phyloP scores from a whole-genome alignment of 148 eudicot species.

The Persicaria tinctoria region DNA sequence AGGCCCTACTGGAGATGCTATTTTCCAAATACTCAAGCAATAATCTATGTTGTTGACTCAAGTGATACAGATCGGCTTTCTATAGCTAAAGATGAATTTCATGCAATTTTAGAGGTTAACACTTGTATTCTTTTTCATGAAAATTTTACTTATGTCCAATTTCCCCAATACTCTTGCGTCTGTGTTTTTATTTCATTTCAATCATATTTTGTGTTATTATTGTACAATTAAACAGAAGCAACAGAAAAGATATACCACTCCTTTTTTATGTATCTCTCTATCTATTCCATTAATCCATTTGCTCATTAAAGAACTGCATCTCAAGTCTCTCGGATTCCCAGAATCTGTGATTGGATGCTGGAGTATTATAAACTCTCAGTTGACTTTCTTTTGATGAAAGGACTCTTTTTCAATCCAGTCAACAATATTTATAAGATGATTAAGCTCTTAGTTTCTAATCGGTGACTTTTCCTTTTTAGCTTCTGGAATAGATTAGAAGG shows the following conservation, averaged over 20 bases:
- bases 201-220: background rate
- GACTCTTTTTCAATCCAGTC: background rate
- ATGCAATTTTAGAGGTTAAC: conserved; percentile 84
- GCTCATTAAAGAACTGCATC: background rate
- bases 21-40: conserved; percentile 98
- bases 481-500: background rate
- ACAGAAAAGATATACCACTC: background rate
- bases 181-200: background rate
- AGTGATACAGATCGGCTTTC: conserved; percentile 94
- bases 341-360: background rate
- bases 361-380: background rate
- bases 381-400: background rate
- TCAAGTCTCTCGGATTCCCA: background rate
- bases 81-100: conserved; percentile 94
- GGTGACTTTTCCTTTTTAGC: background rate
- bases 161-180: too few species aligned
- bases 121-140: background rate
- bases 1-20: conserved; percentile 99
- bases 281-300: background rate
- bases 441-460: background rate
- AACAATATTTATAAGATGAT: background rate
- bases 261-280: background rate
- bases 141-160: too few species aligned
- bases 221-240: background rate
- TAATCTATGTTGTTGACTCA: conserved; percentile 95